Percentiles rank a stretch among this genome's conserved stretches.
Evolutionary conservation across 805 yeast genomes (phyloP).

Genomic region (Yarrowia phangngaensis): DNA sequence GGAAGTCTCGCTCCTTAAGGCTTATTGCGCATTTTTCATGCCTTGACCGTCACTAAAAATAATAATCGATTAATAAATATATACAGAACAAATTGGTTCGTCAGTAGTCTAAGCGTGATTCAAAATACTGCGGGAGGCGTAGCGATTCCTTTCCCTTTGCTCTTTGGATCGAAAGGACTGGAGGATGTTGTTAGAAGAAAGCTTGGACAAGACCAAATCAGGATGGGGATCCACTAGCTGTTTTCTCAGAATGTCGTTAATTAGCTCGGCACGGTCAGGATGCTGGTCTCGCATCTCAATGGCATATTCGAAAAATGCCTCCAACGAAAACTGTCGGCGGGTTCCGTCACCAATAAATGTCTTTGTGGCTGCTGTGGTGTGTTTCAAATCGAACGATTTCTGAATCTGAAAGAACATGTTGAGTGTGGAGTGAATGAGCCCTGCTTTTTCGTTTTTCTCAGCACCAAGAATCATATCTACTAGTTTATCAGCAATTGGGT

Average conservation of each 20-base stretch:
- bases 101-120: not conserved
- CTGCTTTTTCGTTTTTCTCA: not conserved
- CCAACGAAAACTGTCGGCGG: constrained; percentile 5
- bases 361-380: not conserved
- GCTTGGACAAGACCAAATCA: constrained; percentile 8
- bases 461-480: not conserved
- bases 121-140: constrained; percentile 6
- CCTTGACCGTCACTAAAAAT: too few species aligned
- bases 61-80: too few species aligned
- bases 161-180: constrained; percentile 12
- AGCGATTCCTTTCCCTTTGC: not conserved
- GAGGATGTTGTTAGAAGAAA: constrained; percentile 10
- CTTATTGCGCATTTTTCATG: too few species aligned
- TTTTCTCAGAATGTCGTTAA: constrained; percentile 3
- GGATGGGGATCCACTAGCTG: constrained; percentile 21
- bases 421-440: not conserved
- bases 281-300: constrained; percentile 15
- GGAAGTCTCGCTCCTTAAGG: too few species aligned
- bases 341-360: constrained; percentile 4
- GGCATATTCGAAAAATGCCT: constrained; percentile 16
- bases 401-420: constrained; percentile 19
- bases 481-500: not conserved
- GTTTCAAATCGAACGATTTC: not conserved
- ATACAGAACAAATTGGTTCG: too few species aligned
- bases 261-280: constrained; percentile 1